phyloP scores from a whole-genome alignment of 148 eudicot genomes.

The Heliosperma pusillum region DNA sequence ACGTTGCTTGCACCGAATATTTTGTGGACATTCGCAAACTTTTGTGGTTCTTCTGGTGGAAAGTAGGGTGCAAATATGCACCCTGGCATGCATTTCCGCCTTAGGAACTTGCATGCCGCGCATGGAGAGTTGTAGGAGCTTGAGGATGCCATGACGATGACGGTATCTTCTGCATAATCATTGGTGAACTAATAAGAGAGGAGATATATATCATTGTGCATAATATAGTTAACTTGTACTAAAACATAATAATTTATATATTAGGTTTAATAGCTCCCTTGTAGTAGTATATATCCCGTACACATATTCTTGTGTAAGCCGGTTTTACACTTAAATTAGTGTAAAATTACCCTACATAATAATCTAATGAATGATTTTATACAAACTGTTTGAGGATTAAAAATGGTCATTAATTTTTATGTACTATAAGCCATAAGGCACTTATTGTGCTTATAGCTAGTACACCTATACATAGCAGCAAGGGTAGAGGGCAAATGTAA shows the following conservation, averaged over 20 bases:
- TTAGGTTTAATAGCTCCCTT: too few relatives aligned
- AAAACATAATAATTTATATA: too few relatives aligned
- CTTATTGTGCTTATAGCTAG: background rate
- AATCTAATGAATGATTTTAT: too few relatives aligned
- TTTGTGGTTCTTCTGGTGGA: slow-evolving; percentile 84
- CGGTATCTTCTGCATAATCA: background rate
- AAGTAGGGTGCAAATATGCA: slow-evolving; percentile 83
- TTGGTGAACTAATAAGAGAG: background rate
- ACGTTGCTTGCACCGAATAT: slow-evolving; percentile 87
- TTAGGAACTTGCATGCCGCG: slow-evolving; percentile 88
- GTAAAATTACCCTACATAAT: too few relatives aligned
- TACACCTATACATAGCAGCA: background rate
- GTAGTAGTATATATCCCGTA: too few relatives aligned
- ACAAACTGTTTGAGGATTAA: background rate
- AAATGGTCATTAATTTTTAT: background rate
- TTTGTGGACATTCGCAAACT: slow-evolving; percentile 84
- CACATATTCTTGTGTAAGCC: too few relatives aligned
- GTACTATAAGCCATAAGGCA: background rate
- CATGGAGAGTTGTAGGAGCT: slow-evolving; percentile 76
- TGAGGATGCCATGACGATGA: slow-evolving; percentile 52
- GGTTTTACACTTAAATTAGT: too few relatives aligned
- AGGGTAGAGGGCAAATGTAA: background rate
- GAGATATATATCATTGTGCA: too few relatives aligned
- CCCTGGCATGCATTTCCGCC: slow-evolving; percentile 75
- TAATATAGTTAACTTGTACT: too few relatives aligned